Conservation (phyloP, 352 stramenopile genomes). For the Globisporangium spiculum region DNA sequence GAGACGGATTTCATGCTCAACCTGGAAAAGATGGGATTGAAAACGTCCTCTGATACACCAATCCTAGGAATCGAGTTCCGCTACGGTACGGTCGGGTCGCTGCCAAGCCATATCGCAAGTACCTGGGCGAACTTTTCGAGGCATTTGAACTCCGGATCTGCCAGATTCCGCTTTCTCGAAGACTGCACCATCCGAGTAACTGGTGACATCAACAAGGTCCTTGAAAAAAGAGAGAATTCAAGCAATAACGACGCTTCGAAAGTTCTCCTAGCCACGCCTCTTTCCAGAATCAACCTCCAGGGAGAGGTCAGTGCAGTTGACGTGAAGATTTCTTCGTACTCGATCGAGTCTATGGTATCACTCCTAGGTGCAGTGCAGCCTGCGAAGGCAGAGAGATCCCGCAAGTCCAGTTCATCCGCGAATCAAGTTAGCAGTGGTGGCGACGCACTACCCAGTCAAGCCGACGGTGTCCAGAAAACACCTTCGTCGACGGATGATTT, state of each 20-base stretch:
- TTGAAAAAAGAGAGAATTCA: constrained; percentile 31
- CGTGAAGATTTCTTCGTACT: constrained; percentile 49
- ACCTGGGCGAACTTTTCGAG: constrained; percentile 51
- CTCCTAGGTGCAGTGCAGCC: constrained; percentile 20
- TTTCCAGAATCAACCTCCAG: constrained; percentile 34
- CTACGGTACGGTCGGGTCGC: constrained; percentile 29
- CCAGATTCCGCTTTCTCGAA: constrained; percentile 45
- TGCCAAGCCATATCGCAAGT: constrained; percentile 38
- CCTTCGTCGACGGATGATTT: constrained; percentile 49
- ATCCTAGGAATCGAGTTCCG: constrained; percentile 44
- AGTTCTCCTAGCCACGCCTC: constrained; percentile 23
- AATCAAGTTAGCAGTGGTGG: not conserved
- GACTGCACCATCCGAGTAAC: constrained; percentile 56
- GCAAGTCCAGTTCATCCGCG: not conserved
- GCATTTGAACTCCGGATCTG: constrained; percentile 36
- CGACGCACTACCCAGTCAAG: not conserved
- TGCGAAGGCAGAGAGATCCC: not conserved
- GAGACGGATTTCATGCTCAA: constrained; percentile 56
- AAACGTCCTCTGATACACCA: constrained; percentile 39
- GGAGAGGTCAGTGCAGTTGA: constrained; percentile 40
- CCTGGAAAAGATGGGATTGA: constrained; percentile 51
- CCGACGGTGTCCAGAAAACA: not conserved
- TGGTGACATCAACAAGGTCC: constrained; percentile 36
- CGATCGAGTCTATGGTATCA: constrained; percentile 30
- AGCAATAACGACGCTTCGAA: not conserved